Conservation (phyloP, 2,329 filamentous ascomycete species). For the Neofusicoccum umdonicola region DNA sequence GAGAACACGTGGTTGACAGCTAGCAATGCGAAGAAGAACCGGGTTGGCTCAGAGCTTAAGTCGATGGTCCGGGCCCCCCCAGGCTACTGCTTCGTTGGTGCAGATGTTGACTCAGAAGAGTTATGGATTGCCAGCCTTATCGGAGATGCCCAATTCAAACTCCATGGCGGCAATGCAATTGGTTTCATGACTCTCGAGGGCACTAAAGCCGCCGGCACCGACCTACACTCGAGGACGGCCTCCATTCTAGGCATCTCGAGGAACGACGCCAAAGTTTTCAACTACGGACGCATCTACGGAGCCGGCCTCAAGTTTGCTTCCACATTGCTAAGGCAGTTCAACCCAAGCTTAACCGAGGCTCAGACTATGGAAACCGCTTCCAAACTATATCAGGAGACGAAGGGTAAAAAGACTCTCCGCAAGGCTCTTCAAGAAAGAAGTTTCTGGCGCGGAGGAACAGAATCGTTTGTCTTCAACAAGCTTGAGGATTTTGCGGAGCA, state of each 20-base stretch:
- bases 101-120: conserved; percentile 96
- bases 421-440: conserved; percentile 68
- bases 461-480: conserved; percentile 97
- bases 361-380: conserved; percentile 74
- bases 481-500: conserved; percentile 97
- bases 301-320: conserved; percentile 91
- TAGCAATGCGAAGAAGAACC: conserved; percentile 92
- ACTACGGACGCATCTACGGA: conserved; percentile 98
- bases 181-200: conserved; percentile 99
- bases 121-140: conserved; percentile 97
- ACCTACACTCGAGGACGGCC: conserved; percentile 91
- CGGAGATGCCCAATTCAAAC: conserved; percentile 88
- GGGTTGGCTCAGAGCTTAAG: conserved; percentile 94
- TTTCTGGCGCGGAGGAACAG: conserved; percentile 95
- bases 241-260: conserved; percentile 88
- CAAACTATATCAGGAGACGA: conserved; percentile 83
- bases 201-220: conserved; percentile 88
- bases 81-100: conserved; percentile 91
- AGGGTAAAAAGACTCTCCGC: conserved; percentile 79
- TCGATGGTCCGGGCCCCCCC: conserved; percentile 91
- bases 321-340: conserved; percentile 89
- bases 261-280: conserved; percentile 96
- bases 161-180: conserved; percentile 95
- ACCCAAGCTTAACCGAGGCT: conserved; percentile 74
- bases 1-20: conserved; percentile 99